phyloP scores from a whole-genome alignment of 352 stramenopile species.

The Blastocystis sp. region DNA sequence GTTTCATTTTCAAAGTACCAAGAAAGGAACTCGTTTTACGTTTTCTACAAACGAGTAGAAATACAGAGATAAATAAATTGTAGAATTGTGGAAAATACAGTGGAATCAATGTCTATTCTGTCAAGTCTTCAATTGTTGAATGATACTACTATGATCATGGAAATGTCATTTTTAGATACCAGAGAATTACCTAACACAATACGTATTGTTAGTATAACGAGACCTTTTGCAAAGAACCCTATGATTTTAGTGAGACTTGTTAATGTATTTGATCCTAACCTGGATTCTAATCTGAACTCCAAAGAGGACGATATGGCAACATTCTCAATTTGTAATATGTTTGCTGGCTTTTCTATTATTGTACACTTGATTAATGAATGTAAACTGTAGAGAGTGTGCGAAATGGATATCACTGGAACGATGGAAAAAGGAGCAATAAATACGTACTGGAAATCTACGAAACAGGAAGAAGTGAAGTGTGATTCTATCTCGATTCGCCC shows the following conservation, averaged over 20 bases:
- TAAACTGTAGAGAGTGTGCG: background rate
- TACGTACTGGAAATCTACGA: background rate
- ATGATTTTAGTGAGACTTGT: background rate
- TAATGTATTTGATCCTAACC: background rate
- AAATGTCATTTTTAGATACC: too few species aligned
- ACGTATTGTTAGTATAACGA: background rate
- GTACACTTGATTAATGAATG: too few species aligned
- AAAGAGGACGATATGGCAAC: too few species aligned
- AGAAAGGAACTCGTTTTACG: background rate
- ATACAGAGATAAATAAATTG: background rate
- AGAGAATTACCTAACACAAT: background rate
- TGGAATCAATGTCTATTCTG: background rate
- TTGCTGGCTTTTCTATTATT: too few species aligned
- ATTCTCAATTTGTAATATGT: too few species aligned
- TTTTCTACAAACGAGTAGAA: background rate
- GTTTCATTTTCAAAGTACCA: background rate
- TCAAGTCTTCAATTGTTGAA: background rate
- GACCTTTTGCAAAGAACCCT: background rate
- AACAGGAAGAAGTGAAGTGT: background rate
- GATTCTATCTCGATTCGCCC: background rate
- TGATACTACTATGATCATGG: background rate
- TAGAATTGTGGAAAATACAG: background rate
- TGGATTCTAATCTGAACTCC: too few species aligned
- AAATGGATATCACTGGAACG: conserved; percentile 38
- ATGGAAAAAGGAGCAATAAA: background rate